Evolutionary conservation across 305 asterid species (phyloP).

Genomic region (Fraxinus greggii): DNA sequence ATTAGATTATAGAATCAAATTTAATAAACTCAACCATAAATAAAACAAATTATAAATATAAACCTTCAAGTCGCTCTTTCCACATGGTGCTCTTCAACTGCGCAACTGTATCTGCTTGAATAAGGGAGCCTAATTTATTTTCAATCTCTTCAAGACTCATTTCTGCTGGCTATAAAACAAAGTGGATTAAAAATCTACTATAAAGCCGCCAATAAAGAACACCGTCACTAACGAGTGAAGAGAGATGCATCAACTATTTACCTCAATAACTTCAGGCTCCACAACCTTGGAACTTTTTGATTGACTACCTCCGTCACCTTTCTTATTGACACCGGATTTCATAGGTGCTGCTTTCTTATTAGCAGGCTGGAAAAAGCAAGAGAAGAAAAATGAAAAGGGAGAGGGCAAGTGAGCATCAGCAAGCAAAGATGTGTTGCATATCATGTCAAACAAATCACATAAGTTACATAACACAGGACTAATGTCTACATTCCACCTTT

Average conservation of each 20-base stretch:
- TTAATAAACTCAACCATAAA: not conserved
- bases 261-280: slow-evolving; percentile 93
- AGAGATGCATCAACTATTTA: slow-evolving; percentile 21
- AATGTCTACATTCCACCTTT: not conserved
- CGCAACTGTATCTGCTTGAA: slow-evolving; percentile 72
- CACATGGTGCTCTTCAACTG: slow-evolving; percentile 89
- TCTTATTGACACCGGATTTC: slow-evolving; percentile 64
- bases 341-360: slow-evolving; percentile 64
- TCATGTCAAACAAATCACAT: not conserved
- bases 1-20: not conserved
- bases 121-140: slow-evolving; percentile 79
- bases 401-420: slow-evolving; percentile 18
- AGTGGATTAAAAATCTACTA: slow-evolving; percentile 16
- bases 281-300: slow-evolving; percentile 58
- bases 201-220: not conserved
- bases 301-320: slow-evolving; percentile 70
- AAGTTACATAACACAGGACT: not conserved
- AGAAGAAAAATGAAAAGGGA: slow-evolving; percentile 10
- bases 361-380: slow-evolving; percentile 54
- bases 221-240: slow-evolving; percentile 1
- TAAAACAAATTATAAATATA: slow-evolving; percentile 14
- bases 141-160: slow-evolving; percentile 98
- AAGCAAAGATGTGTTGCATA: slow-evolving; percentile 11
- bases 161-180: slow-evolving; percentile 72
- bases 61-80: slow-evolving; percentile 99